Percentiles rank a stretch among this genome's conserved stretches.
phyloP scores from a whole-genome alignment of 495 filamentous ascomycete species.

The Hypoxylon intermedium region DNA sequence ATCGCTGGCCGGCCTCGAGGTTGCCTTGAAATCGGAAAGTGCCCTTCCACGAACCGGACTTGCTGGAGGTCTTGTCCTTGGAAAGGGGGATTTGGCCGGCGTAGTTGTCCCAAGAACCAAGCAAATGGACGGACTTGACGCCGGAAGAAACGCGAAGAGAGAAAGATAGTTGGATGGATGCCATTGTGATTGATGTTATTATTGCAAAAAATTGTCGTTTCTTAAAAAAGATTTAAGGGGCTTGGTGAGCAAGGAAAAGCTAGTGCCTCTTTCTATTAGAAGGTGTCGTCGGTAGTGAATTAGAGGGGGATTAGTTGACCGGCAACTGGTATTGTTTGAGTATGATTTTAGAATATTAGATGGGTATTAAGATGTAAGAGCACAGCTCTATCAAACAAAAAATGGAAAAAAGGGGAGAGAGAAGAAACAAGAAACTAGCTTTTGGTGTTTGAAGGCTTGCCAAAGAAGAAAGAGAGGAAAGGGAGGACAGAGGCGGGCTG shows the following conservation, averaged over 20 bases:
- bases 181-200: constrained; percentile 68
- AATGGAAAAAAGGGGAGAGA: constrained; percentile 58
- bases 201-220: constrained; percentile 50
- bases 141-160: constrained; percentile 92
- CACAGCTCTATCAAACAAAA: constrained; percentile 61
- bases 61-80: constrained; percentile 78
- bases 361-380: constrained; percentile 47
- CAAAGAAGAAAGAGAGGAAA: constrained; percentile 66
- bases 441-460: constrained; percentile 76
- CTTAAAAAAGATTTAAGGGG: constrained; percentile 43
- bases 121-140: constrained; percentile 96
- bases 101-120: constrained; percentile 99
- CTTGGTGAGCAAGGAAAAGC: constrained; percentile 67
- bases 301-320: constrained; percentile 55
- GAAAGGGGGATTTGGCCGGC: constrained; percentile 87
- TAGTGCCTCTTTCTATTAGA: constrained; percentile 53
- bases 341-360: constrained; percentile 50
- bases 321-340: constrained; percentile 49
- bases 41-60: constrained; percentile 88
- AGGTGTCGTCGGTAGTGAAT: constrained; percentile 45
- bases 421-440: constrained; percentile 65
- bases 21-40: constrained; percentile 95
- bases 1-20: constrained; percentile 82
- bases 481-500: constrained; percentile 47
- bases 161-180: constrained; percentile 84